phyloP scores from a whole-genome alignment of 768 basidiomycete species.

The Tricholoma sp. region DNA sequence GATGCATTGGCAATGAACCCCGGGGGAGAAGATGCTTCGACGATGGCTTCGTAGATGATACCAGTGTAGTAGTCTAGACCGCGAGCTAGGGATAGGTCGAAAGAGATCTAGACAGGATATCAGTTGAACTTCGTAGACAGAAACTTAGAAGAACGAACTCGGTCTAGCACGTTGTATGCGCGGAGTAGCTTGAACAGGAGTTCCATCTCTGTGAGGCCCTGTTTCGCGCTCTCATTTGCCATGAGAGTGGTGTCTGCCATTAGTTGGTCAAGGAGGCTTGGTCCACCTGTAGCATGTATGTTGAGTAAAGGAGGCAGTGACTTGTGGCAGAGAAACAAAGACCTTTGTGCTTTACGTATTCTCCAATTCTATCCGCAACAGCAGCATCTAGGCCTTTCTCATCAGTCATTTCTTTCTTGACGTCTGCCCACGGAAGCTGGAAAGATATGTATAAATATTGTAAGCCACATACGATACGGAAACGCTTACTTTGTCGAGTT shows the following conservation, averaged over 20 bases:
- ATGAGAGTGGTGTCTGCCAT: slow-evolving; percentile 58
- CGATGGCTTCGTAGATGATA: slow-evolving; percentile 94
- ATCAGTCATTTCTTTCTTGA: slow-evolving; percentile 93
- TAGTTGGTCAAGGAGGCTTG: slow-evolving; percentile 68
- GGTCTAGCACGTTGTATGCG: slow-evolving; percentile 74
- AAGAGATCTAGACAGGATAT: slow-evolving; percentile 62
- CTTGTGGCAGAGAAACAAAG: slow-evolving; percentile 4
- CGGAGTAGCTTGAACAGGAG: slow-evolving; percentile 78
- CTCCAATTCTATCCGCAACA: slow-evolving; percentile 90
- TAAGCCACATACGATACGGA: not conserved
- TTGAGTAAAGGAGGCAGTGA: not conserved
- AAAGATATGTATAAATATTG: not conserved
- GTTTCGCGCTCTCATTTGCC: slow-evolving; percentile 69
- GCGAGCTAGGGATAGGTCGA: slow-evolving; percentile 95
- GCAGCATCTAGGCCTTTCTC: slow-evolving; percentile 85
- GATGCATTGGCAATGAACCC: slow-evolving; percentile 58
- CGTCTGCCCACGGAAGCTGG: slow-evolving; percentile 84
- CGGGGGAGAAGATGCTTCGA: slow-evolving; percentile 91
- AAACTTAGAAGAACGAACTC: slow-evolving; percentile 38
- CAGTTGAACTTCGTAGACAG: not conserved
- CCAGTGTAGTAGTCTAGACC: slow-evolving; percentile 99
- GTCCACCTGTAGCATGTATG: slow-evolving; percentile 53
- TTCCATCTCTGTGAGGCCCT: slow-evolving; percentile 84
- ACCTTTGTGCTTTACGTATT: slow-evolving; percentile 97
- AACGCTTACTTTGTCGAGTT: slow-evolving; percentile 83